phyloP scores from a whole-genome alignment of 768 basidiomycete species.

The Macrolepiota albuminosa region DNA sequence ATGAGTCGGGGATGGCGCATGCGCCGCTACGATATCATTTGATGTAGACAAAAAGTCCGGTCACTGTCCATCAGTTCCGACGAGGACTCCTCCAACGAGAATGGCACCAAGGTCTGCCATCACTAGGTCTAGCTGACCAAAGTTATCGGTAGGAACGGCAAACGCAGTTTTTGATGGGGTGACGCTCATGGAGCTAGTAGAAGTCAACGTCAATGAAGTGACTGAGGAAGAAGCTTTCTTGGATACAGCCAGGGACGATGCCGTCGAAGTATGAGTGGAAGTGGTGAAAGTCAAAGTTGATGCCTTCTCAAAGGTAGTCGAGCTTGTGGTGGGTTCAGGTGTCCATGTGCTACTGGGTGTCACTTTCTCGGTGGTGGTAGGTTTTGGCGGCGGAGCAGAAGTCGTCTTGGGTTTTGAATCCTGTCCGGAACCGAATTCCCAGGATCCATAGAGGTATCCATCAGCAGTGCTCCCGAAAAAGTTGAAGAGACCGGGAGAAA shows the following conservation, averaged over 20 bases:
- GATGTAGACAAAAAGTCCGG: not conserved
- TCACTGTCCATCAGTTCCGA: constrained; percentile 4
- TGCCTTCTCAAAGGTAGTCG: constrained; percentile 10
- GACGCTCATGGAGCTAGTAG: not conserved
- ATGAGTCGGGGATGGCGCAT: no score
- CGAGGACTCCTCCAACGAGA: constrained; percentile 9
- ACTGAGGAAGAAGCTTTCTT: constrained; percentile 1
- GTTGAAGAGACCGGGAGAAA: constrained; percentile 45
- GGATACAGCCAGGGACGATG: constrained; percentile 2
- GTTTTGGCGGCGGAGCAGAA: constrained; percentile 12
- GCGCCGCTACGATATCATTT: no score
- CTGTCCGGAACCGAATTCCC: constrained; percentile 29
- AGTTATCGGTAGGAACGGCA: constrained; percentile 12
- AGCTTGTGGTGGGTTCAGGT: constrained; percentile 6
- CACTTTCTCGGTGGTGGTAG: constrained; percentile 18
- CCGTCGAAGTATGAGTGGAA: constrained; percentile 4
- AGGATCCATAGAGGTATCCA: constrained; percentile 42
- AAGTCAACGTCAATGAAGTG: not conserved
- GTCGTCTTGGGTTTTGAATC: constrained; percentile 9
- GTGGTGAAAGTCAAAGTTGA: constrained; percentile 4
- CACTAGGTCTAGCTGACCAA: constrained; percentile 11
- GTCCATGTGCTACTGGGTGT: constrained; percentile 15
- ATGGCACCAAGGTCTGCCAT: constrained; percentile 13
- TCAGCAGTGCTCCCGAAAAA: constrained; percentile 33
- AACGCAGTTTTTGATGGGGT: constrained; percentile 6